Conservation (phyloP, 2,329 filamentous ascomycete species). For the Coniochaeta sp. region DNA sequence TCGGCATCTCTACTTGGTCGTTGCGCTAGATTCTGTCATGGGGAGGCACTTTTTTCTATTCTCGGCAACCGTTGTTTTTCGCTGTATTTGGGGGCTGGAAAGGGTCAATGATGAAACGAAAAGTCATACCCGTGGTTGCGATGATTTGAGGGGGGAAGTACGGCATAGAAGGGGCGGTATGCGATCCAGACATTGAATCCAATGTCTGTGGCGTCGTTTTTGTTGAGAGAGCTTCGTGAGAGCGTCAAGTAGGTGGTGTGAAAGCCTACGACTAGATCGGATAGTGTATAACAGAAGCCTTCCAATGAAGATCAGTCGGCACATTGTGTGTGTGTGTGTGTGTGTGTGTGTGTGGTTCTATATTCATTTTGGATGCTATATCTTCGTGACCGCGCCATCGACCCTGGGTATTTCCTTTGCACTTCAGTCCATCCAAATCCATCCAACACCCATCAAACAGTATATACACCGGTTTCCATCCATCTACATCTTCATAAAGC, state of each 20-base stretch:
- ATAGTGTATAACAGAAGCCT: background rate
- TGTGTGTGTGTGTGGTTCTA: background rate
- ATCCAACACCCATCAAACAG: background rate
- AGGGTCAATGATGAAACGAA: background rate
- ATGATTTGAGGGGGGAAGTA: background rate
- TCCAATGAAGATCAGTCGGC: too few species aligned
- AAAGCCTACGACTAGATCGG: background rate
- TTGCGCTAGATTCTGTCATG: background rate
- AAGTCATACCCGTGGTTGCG: background rate
- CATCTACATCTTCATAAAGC: constrained; percentile 49
- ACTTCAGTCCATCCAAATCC: background rate
- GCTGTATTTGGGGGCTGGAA: background rate
- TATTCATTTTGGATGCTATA: background rate
- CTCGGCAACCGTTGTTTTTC: background rate
- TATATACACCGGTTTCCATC: background rate
- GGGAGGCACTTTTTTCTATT: background rate
- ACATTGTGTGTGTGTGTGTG: too few species aligned
- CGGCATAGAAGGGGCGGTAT: background rate
- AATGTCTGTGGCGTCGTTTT: background rate
- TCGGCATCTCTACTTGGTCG: background rate
- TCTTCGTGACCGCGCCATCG: background rate
- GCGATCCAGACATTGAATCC: background rate
- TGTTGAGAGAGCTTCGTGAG: background rate
- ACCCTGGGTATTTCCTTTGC: background rate
- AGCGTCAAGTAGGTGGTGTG: background rate